Percentiles rank a stretch among this genome's conserved stretches.
phyloP scores from a whole-genome alignment of 306 rosid species.

The Cucumis cinereus region DNA sequence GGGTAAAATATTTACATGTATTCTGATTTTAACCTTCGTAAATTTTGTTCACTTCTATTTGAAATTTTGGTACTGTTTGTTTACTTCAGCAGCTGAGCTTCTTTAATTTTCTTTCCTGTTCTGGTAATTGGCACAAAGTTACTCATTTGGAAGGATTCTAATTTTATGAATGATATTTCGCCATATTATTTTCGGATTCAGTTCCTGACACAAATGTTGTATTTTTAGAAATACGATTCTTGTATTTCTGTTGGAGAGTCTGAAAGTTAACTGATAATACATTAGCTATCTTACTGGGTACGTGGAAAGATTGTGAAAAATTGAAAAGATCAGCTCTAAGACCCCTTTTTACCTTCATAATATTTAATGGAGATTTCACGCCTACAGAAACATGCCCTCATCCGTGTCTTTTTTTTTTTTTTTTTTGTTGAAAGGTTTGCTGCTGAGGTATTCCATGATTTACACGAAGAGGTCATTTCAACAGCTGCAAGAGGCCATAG shows the following conservation, averaged over 20 bases:
- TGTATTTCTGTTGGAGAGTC: background rate
- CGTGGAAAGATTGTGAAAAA: background rate
- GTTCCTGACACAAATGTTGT: background rate
- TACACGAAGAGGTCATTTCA: constrained; percentile 91
- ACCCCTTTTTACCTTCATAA: background rate
- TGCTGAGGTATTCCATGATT: constrained; percentile 83
- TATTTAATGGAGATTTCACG: background rate
- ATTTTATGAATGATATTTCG: background rate
- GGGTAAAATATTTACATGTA: background rate
- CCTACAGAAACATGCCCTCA: background rate
- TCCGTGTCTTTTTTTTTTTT: background rate
- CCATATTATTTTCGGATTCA: background rate
- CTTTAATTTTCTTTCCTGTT: background rate
- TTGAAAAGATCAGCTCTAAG: background rate
- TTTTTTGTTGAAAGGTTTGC: constrained; percentile 53
- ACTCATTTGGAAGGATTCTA: background rate
- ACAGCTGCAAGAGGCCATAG: constrained; percentile 81
- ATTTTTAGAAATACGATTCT: background rate
- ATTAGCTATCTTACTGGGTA: background rate
- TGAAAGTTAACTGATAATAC: background rate
- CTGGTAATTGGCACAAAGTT: background rate
- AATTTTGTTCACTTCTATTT: background rate
- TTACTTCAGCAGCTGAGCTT: background rate
- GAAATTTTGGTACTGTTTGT: background rate
- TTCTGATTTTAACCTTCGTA: background rate